Percentiles rank a stretch among this genome's conserved stretches.
phyloP scores from a whole-genome alignment of 2,329 filamentous ascomycete genomes.

The Phialophora verrucosa region DNA sequence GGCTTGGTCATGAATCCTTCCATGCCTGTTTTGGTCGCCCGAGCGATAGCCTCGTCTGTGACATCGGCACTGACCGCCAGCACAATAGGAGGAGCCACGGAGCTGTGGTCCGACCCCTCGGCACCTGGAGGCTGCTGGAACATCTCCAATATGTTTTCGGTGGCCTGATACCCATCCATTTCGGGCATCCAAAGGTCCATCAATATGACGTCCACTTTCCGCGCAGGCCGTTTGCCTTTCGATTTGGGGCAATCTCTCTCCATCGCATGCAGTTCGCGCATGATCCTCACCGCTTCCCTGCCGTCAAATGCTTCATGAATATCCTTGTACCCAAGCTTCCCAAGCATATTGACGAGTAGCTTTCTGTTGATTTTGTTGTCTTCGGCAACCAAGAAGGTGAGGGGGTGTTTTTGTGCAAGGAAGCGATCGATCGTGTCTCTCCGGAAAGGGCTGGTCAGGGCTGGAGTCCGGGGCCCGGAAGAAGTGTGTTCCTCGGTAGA shows the following conservation, averaged over 20 bases:
- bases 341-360: slow-evolving; percentile 69
- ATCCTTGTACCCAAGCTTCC: slow-evolving; percentile 68
- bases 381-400: slow-evolving; percentile 73
- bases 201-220: slow-evolving; percentile 65
- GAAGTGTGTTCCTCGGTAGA: slow-evolving; percentile 1
- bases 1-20: slow-evolving; percentile 73
- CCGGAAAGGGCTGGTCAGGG: slow-evolving; percentile 6
- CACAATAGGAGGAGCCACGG: slow-evolving; percentile 50
- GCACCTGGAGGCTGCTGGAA: slow-evolving; percentile 42
- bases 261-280: slow-evolving; percentile 53
- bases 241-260: slow-evolving; percentile 14
- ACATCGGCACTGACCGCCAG: slow-evolving; percentile 71
- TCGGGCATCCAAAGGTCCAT: slow-evolving; percentile 81
- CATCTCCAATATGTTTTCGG: slow-evolving; percentile 65
- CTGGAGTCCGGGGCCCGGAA: neutral
- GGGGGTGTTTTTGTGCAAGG: slow-evolving; percentile 64
- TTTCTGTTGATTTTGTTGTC: slow-evolving; percentile 75
- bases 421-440: slow-evolving; percentile 55
- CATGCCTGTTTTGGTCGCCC: slow-evolving; percentile 67
- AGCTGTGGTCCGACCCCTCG: slow-evolving; percentile 21
- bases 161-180: slow-evolving; percentile 74
- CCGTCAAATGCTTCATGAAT: slow-evolving; percentile 72
- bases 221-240: slow-evolving; percentile 20
- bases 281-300: slow-evolving; percentile 68
- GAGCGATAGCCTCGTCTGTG: slow-evolving; percentile 66